Evolutionary conservation across 768 basidiomycete species (phyloP).

Genomic region (Harrya chromipes): DNA sequence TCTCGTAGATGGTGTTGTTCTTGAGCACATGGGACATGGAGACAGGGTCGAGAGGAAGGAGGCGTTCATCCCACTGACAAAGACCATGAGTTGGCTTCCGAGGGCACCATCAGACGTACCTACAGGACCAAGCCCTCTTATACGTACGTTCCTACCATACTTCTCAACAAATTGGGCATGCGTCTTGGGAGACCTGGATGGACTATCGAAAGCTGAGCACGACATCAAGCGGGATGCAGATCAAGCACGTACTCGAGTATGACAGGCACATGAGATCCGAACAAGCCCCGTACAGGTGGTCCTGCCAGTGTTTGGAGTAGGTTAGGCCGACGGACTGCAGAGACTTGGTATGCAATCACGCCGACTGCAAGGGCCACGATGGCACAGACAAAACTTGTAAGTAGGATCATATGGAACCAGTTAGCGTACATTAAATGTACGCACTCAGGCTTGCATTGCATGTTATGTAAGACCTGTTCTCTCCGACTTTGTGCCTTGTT

Average conservation of each 20-base stretch:
- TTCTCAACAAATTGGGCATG: conserved; percentile 52
- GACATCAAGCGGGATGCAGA: background rate
- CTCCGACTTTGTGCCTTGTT: too few relatives aligned
- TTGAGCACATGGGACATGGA: conserved; percentile 74
- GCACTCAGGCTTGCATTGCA: too few relatives aligned
- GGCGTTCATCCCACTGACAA: conserved; percentile 69
- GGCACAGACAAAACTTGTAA: too few relatives aligned
- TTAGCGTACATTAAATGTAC: too few relatives aligned
- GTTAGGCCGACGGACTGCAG: conserved; percentile 29
- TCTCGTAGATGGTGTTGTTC: conserved; percentile 71
- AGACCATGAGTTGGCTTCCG: conserved; percentile 8
- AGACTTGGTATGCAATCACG: conserved; percentile 25
- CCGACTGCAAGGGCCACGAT: conserved; percentile 6
- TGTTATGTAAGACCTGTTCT: too few relatives aligned
- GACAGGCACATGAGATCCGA: conserved; percentile 52
- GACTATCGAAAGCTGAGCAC: conserved; percentile 36
- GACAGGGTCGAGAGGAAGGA: conserved; percentile 77
- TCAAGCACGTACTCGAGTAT: conserved; percentile 53
- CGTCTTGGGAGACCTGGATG: conserved; percentile 47
- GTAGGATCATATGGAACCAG: too few relatives aligned
- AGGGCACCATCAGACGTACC: conserved; percentile 27
- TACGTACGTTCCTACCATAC: conserved; percentile 68
- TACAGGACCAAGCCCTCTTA: conserved; percentile 68
- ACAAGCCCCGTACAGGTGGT: conserved; percentile 48
- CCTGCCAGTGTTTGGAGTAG: conserved; percentile 60